Base-by-base conservation (phyloP, 768 basidiomycete genomes). In the Mycena latifolia region DNA sequence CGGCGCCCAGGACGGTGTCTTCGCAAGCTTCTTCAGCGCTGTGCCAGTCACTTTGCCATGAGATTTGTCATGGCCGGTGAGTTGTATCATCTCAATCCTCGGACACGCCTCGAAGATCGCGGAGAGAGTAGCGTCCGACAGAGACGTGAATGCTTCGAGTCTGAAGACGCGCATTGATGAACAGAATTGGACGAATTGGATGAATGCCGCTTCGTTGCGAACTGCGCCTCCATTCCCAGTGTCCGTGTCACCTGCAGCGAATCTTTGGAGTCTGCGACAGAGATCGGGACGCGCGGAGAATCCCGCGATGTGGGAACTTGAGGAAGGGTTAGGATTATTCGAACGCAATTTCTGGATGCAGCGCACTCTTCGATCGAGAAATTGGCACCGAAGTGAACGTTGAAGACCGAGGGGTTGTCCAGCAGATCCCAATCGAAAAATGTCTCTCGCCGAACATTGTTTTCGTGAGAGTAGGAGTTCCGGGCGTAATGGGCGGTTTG, bases 321-420 rank as follows among this genome's bases (percentile, higher is more conserved):
- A 53, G 2, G 24, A 46, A 8, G 28, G 33, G 24, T 55, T 45
- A 45, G 35, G 41, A 41, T 20, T 27, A 24, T 20, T 41, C 47
- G 31, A 52, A n/a, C 31, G 15, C 22, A 37, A 39, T 25, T 15
- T 29, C 11, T 18, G 43, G 17, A 35, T 20, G 46, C 20, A 46
- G 64, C 65, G 65, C 41, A 66, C 65, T 53, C 65, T 61, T 66
- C 54, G n/a, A 61, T 66, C 5, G 37, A 56, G 55, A 61, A 57
- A 37, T 66, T 53, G 25, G 31, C 39, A 3, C 65, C 60, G 18
- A 61, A 66, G 15, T 61, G 39, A 12, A 57, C 41, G 43, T 66
- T 53, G 29, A 66, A 18, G 12, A 52, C 54, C 24, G 65, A 56
- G 2, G 41, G 4, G 24, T 46, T 61, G 39, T 66, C 59, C 39